Evolutionary conservation across 2,329 filamentous ascomycete genomes (phyloP).

Genomic region (Fusarium sp.): DNA sequence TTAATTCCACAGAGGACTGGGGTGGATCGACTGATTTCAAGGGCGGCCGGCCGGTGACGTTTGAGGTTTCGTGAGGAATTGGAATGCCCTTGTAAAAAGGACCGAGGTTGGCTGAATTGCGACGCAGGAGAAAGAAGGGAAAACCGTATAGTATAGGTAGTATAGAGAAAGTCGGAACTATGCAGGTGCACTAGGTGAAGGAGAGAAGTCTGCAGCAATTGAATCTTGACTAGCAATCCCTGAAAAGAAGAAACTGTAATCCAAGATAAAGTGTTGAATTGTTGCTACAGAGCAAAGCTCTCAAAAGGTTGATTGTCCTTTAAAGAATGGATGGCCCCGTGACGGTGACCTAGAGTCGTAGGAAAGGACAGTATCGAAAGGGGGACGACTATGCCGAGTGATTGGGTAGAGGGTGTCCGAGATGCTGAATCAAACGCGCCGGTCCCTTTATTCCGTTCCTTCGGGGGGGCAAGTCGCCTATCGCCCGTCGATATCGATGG

Average conservation of each 20-base stretch:
- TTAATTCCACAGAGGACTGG: conserved; percentile 33
- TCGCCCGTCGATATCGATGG: conserved; percentile 31
- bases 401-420: conserved; percentile 39
- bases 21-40: conserved; percentile 44
- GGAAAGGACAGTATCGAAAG: conserved; percentile 32
- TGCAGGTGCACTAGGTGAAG: conserved; percentile 27
- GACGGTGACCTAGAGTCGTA: conserved; percentile 30
- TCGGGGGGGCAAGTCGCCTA: conserved; percentile 30
- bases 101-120: conserved; percentile 33
- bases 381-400: conserved; percentile 38
- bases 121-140: conserved; percentile 9
- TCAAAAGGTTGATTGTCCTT: conserved; percentile 22
- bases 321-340: conserved; percentile 38
- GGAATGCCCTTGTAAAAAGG: conserved; percentile 22
- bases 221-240: conserved; percentile 10
- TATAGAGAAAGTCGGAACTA: conserved; percentile 34
- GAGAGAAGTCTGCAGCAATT: conserved; percentile 15
- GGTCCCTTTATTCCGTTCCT: conserved; percentile 33
- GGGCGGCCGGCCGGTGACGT: conserved; percentile 42
- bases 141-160: conserved; percentile 5
- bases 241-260: conserved; percentile 3
- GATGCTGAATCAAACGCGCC: conserved; percentile 33
- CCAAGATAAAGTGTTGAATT: conserved; percentile 14
- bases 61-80: conserved; percentile 41
- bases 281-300: conserved; percentile 12